Evolutionary conservation across 768 basidiomycete genomes (phyloP), one percentile per base, ranked within the genome.

Genomic region (Mycena capillaripes): DNA sequence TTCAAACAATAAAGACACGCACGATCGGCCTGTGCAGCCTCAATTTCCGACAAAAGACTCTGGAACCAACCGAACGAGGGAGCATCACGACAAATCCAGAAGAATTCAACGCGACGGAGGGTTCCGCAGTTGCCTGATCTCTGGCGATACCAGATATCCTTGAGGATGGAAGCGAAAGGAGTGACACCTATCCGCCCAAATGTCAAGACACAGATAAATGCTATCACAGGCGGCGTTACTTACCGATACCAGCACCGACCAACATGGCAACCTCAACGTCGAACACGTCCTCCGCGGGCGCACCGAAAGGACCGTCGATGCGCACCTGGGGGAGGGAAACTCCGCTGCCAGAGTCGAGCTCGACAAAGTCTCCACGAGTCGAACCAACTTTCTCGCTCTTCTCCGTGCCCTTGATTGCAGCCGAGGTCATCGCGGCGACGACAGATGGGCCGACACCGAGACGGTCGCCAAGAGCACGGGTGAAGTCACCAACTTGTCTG

Each of bases 21-120:
- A 96, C 95, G 94, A 86, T 97, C 95, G 40, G 91, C 91, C 79
- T 97, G 96, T 53, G 94, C 93, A 58, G 90, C 91, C 80, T 98
- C 97, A 55, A 98, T 92, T 79, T 96, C 92, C 78, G 93, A 92
- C 70, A 98, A 86, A 62, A 98, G 84, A 71, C 89, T 91, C 81
- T 97, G 95, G 89, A 98, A 97, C 97, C 97, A 98, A 76, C 95
- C 96, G 78, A 98, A 96, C n/a, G 94, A 95, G n/a, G 95, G 95
- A n/a, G 94, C 91, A 75, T 97, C 95, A 79, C 95, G 92, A 80
- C 93, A 95, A 73, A 95, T 89, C 97, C 96, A 97, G 85, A 97
- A 95, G 82, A 97, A 97, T 77, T 97, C 95, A 69, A 98, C 97
- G 50, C 94, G 90, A 62, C 93, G 91, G 67, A 98, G 90, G 34